A percentile compares a stretch with the other conserved stretches of the same genome.
These are phyloP conservation scores for Astrothelium subdiscretum DNA, from an alignment of 495 filamentous ascomycete genomes.

Conservation along the genomic window DNA sequence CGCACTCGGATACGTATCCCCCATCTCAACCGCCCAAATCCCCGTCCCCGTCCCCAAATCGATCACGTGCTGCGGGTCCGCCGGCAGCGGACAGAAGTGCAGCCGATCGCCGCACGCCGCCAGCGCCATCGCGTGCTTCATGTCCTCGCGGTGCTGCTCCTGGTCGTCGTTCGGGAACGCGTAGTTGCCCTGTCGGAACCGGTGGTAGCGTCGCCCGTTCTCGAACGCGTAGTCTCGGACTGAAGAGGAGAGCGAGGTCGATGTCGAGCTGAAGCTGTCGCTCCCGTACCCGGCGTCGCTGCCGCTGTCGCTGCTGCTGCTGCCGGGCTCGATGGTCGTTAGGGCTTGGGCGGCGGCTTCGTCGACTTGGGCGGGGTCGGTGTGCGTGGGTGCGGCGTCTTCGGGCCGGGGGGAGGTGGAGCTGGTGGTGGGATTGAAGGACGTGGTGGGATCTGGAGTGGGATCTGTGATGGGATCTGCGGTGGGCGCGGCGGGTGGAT, in stretches of 20 bases:
- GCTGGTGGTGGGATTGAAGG: not conserved
- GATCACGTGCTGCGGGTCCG: constrained; percentile 10
- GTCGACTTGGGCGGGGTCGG: not conserved
- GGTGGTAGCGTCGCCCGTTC: constrained; percentile 16
- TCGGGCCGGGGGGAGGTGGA: not conserved
- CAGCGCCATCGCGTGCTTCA: constrained; percentile 21
- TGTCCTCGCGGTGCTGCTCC: constrained; percentile 17
- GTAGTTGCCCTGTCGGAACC: constrained; percentile 9
- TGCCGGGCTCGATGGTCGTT: not conserved
- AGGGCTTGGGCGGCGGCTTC: not conserved
- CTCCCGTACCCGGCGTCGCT: constrained; percentile 5
- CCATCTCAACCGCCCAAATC: constrained; percentile 11
- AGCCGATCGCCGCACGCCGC: constrained; percentile 13
- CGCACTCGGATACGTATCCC: constrained; percentile 3
- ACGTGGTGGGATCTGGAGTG: not conserved
- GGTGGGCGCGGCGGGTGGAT: not conserved
- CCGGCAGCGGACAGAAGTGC: constrained; percentile 15
- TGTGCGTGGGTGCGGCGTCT: not conserved
- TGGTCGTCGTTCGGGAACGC: constrained; percentile 7
- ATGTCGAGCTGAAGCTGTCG: not conserved
- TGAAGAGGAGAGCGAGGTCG: constrained; percentile 12
- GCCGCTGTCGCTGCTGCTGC: constrained; percentile 2
- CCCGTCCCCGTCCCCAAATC: constrained; percentile 25
- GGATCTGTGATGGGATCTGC: not conserved
- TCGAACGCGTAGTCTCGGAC: constrained; percentile 15